phyloP scores from a whole-genome alignment of 2,329 filamentous ascomycete species.

The Trichoderma sp. region DNA sequence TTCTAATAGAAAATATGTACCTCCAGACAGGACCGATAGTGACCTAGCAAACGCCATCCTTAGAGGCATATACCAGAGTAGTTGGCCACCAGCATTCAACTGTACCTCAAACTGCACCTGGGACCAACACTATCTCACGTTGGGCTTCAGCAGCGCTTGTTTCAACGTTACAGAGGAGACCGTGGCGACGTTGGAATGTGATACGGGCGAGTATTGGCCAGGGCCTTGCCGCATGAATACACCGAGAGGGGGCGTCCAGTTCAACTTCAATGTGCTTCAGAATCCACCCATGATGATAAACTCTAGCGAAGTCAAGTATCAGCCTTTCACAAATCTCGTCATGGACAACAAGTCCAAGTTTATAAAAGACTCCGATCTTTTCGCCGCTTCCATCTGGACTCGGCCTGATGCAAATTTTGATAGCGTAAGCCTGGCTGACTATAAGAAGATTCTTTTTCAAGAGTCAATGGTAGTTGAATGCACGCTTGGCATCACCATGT shows the following conservation, averaged over 20 bases:
- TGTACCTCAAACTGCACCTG: background rate
- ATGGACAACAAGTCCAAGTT: background rate
- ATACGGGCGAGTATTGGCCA: background rate
- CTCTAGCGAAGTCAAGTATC: too few relatives aligned
- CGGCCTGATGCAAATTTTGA: too few relatives aligned
- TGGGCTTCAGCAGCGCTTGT: background rate
- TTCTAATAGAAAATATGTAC: too few relatives aligned
- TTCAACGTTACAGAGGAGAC: background rate
- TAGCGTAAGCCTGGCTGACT: background rate
- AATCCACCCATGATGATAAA: too few relatives aligned
- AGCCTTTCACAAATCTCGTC: background rate
- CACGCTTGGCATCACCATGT: background rate
- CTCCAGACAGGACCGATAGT: too few relatives aligned
- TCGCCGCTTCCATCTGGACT: background rate
- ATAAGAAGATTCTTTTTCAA: background rate
- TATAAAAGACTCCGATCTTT: background rate
- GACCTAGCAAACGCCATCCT: background rate
- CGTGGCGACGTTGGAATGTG: background rate
- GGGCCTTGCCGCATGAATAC: background rate
- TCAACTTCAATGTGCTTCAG: background rate
- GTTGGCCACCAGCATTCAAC: too few relatives aligned
- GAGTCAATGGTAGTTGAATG: background rate
- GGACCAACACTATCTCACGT: background rate
- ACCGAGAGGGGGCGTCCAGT: background rate
- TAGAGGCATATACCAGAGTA: background rate